phyloP scores from a whole-genome alignment of 2,329 filamentous ascomycete species.

The Emergomyces africanus region DNA sequence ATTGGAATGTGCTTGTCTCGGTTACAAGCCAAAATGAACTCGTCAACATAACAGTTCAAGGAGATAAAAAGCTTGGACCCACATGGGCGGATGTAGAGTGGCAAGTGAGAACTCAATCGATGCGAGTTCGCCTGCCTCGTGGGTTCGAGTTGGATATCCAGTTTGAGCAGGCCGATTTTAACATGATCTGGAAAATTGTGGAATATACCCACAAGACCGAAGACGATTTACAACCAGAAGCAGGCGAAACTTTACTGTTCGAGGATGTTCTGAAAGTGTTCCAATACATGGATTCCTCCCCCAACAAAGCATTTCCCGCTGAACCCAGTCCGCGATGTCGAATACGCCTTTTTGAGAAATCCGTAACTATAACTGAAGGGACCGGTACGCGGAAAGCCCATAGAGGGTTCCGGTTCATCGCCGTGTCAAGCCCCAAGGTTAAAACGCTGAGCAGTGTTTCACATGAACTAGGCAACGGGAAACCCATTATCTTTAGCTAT shows the following conservation, averaged over 20 bases:
- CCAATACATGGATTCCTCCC: slow-evolving; percentile 65
- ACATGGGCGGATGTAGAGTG: slow-evolving; percentile 75
- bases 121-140: slow-evolving; percentile 60
- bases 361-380: slow-evolving; percentile 55
- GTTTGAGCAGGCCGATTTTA: slow-evolving; percentile 64
- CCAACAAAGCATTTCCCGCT: slow-evolving; percentile 61
- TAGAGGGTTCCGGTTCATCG: slow-evolving; percentile 63
- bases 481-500: slow-evolving; percentile 66
- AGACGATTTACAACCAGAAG: slow-evolving; percentile 52
- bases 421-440: slow-evolving; percentile 64
- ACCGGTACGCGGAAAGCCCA: slow-evolving; percentile 61
- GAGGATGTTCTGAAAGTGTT: slow-evolving; percentile 58
- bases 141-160: slow-evolving; percentile 62
- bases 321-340: slow-evolving; percentile 61
- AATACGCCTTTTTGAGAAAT: slow-evolving; percentile 61
- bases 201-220: slow-evolving; percentile 72
- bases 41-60: slow-evolving; percentile 61
- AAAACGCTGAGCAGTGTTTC: slow-evolving; percentile 67
- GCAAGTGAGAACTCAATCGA: slow-evolving; percentile 52
- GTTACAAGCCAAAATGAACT: slow-evolving; percentile 69
- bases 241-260: slow-evolving; percentile 58
- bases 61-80: slow-evolving; percentile 53
- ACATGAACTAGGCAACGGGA: slow-evolving; percentile 51
- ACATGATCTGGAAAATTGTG: slow-evolving; percentile 67
- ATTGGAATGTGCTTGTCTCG: slow-evolving; percentile 57